These are phyloP conservation scores for Dactylella cylindrospora DNA, from an alignment of 2,329 filamentous ascomycete genomes.

Conservation along the genomic window DNA sequence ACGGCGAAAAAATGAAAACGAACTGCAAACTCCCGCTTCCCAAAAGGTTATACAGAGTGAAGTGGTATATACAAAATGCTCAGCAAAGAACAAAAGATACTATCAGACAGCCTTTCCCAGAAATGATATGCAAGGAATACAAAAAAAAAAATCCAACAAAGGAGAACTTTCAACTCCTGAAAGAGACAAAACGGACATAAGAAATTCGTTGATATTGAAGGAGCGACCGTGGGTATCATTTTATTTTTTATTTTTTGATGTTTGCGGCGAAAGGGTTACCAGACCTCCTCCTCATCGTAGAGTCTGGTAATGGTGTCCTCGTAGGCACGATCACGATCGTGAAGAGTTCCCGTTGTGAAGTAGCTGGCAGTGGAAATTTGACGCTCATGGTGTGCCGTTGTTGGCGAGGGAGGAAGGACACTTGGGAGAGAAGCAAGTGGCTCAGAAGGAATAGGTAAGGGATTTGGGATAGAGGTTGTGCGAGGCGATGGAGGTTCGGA, in stretches of 20 bases:
- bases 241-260: slow-evolving; percentile 20
- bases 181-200: slow-evolving; percentile 32
- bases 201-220: slow-evolving; percentile 32
- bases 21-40: slow-evolving; percentile 37
- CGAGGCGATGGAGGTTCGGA: slow-evolving; percentile 39
- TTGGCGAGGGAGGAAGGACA: slow-evolving; percentile 33
- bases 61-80: slow-evolving; percentile 39
- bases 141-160: slow-evolving; percentile 26
- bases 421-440: slow-evolving; percentile 18
- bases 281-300: slow-evolving; percentile 42
- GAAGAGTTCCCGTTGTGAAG: slow-evolving; percentile 18
- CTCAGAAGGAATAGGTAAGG: slow-evolving; percentile 34
- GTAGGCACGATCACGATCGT: slow-evolving; percentile 34
- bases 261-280: slow-evolving; percentile 28
- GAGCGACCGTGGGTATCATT: slow-evolving; percentile 40
- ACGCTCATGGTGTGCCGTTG: slow-evolving; percentile 22
- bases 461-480: slow-evolving; percentile 33
- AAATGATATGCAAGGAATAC: slow-evolving; percentile 32
- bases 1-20: neutral
- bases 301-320: slow-evolving; percentile 39
- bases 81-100: slow-evolving; percentile 4
- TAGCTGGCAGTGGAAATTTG: slow-evolving; percentile 36
- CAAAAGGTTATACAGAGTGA: slow-evolving; percentile 28
- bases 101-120: slow-evolving; percentile 12
- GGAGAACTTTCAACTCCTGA: slow-evolving; percentile 15